Base-by-base conservation (phyloP, 305 asterid species). In the Fraxinus baroniana region DNA sequence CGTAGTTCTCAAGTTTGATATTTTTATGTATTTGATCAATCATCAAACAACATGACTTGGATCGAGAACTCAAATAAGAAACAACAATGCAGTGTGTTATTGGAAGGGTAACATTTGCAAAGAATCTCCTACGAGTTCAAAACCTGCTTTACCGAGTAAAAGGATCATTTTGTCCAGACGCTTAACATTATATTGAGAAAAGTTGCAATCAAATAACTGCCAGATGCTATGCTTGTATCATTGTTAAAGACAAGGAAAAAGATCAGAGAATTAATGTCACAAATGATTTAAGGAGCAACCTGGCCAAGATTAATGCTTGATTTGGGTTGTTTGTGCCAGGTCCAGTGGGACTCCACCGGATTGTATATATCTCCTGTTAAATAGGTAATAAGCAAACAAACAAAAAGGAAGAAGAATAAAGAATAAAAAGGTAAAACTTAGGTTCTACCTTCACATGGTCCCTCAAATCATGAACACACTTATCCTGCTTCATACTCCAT, bases 261-360 rank as follows among this genome's bases (percentile, higher is more conserved):
- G 17, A 62, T 24, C 32, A 20, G 72, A 62, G 72, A 62, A 62
- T 62, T 62, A 60, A 8, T 62, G 72, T 20, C 72, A n/a, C 72
- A 22, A 62, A 62, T 22, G 33, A 62, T 24, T 20, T 3, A 44
- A 74, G 36, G n/a, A 82, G 22, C 28, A 20, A 80, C 89, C 89
- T 87, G 46, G 89, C 89, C 73, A 87, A 78, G 17, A 84, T 26
- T 74, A 74, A 77, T 26, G 71, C 75, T 73, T 32, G 74, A 80
- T 87, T 84, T 41, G 86, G 84, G 79, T 79, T 80, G 74, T 74
- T 76, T 72, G 86, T 79, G 66, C 78, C 84, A 41, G 89, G 84
- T 78, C 87, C 85, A 32, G 83, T 82, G 55, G 89, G 89, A 64
- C 89, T 84, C 89, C 89, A 87, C 78, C 87, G 78, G 52, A 87